Evolutionary conservation across 1,139 yeast genomes (phyloP).

Genomic region (Blastobotrys proliferans): DNA sequence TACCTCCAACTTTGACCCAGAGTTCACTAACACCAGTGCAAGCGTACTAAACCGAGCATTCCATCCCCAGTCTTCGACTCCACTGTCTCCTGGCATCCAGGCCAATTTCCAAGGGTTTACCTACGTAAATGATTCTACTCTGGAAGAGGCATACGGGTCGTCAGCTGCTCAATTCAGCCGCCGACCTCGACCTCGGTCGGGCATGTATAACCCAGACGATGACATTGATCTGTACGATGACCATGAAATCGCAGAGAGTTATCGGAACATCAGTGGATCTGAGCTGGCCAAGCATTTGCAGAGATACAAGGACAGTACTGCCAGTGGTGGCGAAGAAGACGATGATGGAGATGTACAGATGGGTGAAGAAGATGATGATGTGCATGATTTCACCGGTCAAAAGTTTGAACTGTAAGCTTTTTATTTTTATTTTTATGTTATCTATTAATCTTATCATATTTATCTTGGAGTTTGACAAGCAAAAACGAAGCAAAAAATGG

Average conservation of each 20-base stretch:
- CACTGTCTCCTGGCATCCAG: slow-evolving; percentile 89
- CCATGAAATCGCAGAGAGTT: slow-evolving; percentile 33
- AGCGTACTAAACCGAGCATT: slow-evolving; percentile 67
- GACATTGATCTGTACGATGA: slow-evolving; percentile 38
- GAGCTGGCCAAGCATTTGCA: slow-evolving; percentile 16
- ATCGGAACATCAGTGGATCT: slow-evolving; percentile 17
- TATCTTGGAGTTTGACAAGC: neutral
- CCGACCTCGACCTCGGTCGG: neutral
- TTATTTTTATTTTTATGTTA: neutral
- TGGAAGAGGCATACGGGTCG: slow-evolving; percentile 70
- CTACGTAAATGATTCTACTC: slow-evolving; percentile 89
- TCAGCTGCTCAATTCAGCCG: slow-evolving; percentile 6
- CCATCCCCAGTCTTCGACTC: slow-evolving; percentile 55
- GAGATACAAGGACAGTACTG: slow-evolving; percentile 62
- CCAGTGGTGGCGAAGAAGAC: slow-evolving; percentile 32
- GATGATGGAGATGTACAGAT: slow-evolving; percentile 56
- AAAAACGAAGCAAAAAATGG: neutral
- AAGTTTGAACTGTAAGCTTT: slow-evolving; percentile 60
- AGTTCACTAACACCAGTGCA: slow-evolving; percentile 88
- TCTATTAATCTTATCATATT: neutral
- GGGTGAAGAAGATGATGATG: slow-evolving; percentile 50
- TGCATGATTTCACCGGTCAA: slow-evolving; percentile 85
- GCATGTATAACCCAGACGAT: slow-evolving; percentile 29
- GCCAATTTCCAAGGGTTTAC: slow-evolving; percentile 96
- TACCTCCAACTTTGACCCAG: slow-evolving; percentile 95